phyloP scores from a whole-genome alignment of 2,329 filamentous ascomycete genomes.

The Hortaea sp. region DNA sequence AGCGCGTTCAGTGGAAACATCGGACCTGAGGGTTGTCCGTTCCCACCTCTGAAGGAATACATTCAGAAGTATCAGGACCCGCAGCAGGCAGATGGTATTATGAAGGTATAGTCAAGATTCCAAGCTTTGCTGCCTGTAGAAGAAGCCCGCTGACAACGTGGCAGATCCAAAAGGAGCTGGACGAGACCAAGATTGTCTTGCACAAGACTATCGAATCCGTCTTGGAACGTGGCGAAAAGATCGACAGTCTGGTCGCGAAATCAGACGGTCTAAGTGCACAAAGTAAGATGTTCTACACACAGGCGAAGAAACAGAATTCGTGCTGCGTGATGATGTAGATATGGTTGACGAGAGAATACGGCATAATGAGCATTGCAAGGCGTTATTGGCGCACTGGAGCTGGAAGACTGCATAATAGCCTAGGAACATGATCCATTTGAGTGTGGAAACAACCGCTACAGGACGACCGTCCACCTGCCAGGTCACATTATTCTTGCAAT shows the following conservation, averaged over 20 bases:
- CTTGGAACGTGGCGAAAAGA: constrained; percentile 91
- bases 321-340: constrained; percentile 47
- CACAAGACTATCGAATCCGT: constrained; percentile 93
- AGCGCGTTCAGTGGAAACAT: constrained; percentile 52
- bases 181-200: constrained; percentile 93
- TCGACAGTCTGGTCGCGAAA: constrained; percentile 87
- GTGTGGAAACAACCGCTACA: no score
- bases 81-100: constrained; percentile 75
- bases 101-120: constrained; percentile 20
- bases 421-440: no score
- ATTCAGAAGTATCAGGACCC: constrained; percentile 75
- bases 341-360: neutral
- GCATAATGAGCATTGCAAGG: neutral
- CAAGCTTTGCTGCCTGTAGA: neutral
- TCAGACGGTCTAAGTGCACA: constrained; percentile 80
- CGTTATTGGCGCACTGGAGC: no score
- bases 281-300: constrained; percentile 95
- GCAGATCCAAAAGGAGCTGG: constrained; percentile 82
- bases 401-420: no score
- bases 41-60: constrained; percentile 73
- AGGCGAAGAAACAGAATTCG: constrained; percentile 53
- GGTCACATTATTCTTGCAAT: no score
- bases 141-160: neutral
- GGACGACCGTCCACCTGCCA: no score
- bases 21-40: constrained; percentile 37